These are phyloP conservation scores for Pseudocohnilembus persalinus DNA, from an alignment of 169 alveolate species.

Conservation along the genomic window DNA sequence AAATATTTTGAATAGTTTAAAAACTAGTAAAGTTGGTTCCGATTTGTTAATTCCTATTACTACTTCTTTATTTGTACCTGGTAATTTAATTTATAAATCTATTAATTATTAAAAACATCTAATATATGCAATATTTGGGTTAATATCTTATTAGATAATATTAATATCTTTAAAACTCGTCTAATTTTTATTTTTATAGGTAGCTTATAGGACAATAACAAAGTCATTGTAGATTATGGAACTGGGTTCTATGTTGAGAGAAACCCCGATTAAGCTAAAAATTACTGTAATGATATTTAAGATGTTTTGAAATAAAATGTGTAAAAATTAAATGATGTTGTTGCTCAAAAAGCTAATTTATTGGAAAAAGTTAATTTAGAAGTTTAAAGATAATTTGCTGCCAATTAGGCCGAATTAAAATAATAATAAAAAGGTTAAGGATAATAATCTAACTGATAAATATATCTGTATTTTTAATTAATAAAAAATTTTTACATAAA, in stretches of 20 bases:
- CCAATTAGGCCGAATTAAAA: conserved; percentile 14
- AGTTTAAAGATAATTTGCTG: conserved; percentile 25
- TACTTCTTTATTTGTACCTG: conserved; percentile 42
- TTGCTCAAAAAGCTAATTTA: conserved; percentile 37
- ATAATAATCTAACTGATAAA: too few relatives aligned
- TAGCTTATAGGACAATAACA: conserved; percentile 16
- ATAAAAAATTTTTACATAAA: too few relatives aligned
- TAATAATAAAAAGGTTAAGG: conserved; percentile 15
- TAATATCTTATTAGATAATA: too few relatives aligned
- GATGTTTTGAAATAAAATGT: conserved; percentile 28
- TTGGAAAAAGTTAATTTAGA: conserved; percentile 45
- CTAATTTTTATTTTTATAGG: conserved; percentile 19
- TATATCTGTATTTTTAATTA: too few relatives aligned
- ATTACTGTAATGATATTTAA: conserved; percentile 38
- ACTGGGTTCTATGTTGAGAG: conserved; percentile 52
- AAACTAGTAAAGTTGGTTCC: conserved; percentile 14
- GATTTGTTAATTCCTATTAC: conserved; percentile 45
- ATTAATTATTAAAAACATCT: too few relatives aligned
- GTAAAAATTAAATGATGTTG: conserved; percentile 18
- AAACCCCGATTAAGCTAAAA: conserved; percentile 18
- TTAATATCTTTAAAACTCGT: neutral
- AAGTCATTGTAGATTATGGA: conserved; percentile 45
- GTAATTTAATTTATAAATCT: conserved; percentile 13
- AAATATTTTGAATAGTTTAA: conserved; percentile 27
- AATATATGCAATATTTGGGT: too few relatives aligned